Evolutionary conservation across 176 grass and related monocot genomes (phyloP).

Genomic region (Aegilops bicornis): DNA sequence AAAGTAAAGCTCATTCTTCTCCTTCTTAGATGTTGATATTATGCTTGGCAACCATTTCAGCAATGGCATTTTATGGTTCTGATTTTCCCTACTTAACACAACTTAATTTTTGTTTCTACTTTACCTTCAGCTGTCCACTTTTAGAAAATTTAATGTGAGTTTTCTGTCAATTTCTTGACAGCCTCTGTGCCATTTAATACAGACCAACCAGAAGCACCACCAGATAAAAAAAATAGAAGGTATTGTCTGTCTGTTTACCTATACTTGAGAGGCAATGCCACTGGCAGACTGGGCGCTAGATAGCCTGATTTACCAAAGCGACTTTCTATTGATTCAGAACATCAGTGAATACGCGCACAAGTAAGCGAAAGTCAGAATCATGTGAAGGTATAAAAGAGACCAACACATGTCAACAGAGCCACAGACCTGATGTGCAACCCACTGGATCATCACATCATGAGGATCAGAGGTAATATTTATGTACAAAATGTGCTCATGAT

Average conservation of each 20-base stretch:
- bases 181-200: conserved; percentile 4
- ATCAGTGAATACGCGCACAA: conserved; percentile 5
- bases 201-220: not conserved
- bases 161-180: conserved; percentile 30
- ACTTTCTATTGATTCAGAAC: conserved; percentile 24
- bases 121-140: not conserved
- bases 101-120: not conserved
- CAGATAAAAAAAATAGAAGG: conserved; percentile 32
- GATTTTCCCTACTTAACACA: not conserved
- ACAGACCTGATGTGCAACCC: not conserved
- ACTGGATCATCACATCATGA: conserved; percentile 10
- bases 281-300: not conserved
- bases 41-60: not conserved
- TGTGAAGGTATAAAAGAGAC: conserved; percentile 19
- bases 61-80: not conserved
- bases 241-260: conserved; percentile 15
- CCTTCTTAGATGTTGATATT: not conserved
- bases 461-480: conserved; percentile 29
- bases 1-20: conserved; percentile 38
- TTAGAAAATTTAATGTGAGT: not conserved
- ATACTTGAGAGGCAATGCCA: not conserved
- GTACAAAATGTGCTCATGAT: not conserved
- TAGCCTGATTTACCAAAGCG: not conserved
- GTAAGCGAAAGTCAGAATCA: conserved; percentile 37
- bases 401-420: not conserved